Evolutionary conservation across 169 alveolate species (phyloP).

Genomic region (Cardiosporidium cionae): DNA sequence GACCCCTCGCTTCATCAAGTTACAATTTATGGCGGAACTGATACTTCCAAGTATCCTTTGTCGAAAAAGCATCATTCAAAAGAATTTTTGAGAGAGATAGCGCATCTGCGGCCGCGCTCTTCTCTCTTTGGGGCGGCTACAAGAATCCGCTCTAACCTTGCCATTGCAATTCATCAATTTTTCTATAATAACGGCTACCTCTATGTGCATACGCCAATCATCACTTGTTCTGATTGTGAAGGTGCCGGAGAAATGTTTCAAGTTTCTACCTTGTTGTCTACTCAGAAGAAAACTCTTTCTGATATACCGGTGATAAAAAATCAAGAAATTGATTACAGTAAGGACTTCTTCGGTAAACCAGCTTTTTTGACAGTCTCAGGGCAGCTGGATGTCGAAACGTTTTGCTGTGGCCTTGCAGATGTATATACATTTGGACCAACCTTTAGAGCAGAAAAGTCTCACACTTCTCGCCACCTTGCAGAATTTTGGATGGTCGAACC

Average conservation of each 20-base stretch:
- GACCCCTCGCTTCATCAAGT: slow-evolving; percentile 43
- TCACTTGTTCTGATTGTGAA: slow-evolving; percentile 98
- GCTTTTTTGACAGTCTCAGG: slow-evolving; percentile 96
- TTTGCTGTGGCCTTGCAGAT: slow-evolving; percentile 88
- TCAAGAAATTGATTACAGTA: slow-evolving; percentile 50
- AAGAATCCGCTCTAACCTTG: slow-evolving; percentile 84
- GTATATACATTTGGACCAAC: slow-evolving; percentile 99
- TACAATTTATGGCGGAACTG: slow-evolving; percentile 70
- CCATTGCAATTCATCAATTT: slow-evolving; percentile 89
- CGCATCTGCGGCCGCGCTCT: slow-evolving; percentile 95
- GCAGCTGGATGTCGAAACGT: slow-evolving; percentile 88
- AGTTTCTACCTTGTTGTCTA: slow-evolving; percentile 81
- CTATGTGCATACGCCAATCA: slow-evolving; percentile 94
- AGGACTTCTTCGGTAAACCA: slow-evolving; percentile 91
- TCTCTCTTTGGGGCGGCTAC: slow-evolving; percentile 85
- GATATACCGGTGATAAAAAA: neutral
- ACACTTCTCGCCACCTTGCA: slow-evolving; percentile 92
- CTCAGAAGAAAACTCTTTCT: slow-evolving; percentile 54
- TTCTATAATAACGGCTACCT: slow-evolving; percentile 87
- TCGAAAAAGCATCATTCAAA: slow-evolving; percentile 84
- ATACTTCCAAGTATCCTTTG: slow-evolving; percentile 86
- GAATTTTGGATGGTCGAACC: slow-evolving; percentile 99
- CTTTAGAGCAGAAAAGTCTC: slow-evolving; percentile 98
- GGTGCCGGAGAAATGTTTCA: slow-evolving; percentile 99
- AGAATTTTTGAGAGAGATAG: slow-evolving; percentile 80